Conservation (phyloP, 306 rosid species). For the Luffa acutangula region DNA sequence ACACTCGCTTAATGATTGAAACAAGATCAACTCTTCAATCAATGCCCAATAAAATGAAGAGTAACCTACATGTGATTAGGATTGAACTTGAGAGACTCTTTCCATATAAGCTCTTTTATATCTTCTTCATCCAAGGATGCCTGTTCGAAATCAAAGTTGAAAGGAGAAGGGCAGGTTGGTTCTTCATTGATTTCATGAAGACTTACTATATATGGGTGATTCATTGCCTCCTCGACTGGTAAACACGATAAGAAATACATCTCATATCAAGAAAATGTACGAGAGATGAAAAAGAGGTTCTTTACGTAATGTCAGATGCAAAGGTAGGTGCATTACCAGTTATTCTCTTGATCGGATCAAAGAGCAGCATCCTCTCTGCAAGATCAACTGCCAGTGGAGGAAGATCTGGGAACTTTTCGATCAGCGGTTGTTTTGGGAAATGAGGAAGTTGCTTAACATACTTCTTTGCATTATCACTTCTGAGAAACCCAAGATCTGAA, state of each 20-base stretch:
- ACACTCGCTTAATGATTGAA: neutral
- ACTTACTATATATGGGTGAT: conserved; percentile 76
- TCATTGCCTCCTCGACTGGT: conserved; percentile 81
- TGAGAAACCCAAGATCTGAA: conserved; percentile 77
- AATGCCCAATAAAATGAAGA: neutral
- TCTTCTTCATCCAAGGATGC: conserved; percentile 71
- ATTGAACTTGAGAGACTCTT: conserved; percentile 47
- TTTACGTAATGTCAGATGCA: neutral
- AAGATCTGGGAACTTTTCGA: conserved; percentile 44
- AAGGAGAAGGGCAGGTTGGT: conserved; percentile 75
- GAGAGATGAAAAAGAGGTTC: neutral
- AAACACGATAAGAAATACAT: conserved; percentile 3
- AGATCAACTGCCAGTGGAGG: conserved; percentile 77
- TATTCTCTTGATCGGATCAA: conserved; percentile 85
- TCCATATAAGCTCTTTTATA: conserved; percentile 89
- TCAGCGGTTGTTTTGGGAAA: conserved; percentile 61
- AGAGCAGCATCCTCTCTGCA: conserved; percentile 83
- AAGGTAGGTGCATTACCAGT: conserved; percentile 45
- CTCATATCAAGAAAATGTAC: conserved; percentile 8
- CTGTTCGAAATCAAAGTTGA: conserved; percentile 75
- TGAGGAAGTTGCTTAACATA: conserved; percentile 82
- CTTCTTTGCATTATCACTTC: conserved; percentile 91
- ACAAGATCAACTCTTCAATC: conserved; percentile 14
- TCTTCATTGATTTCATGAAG: conserved; percentile 97
- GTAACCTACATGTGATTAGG: conserved; percentile 24